Percentiles rank a stretch among this genome's conserved stretches.
phyloP scores from a whole-genome alignment of 768 basidiomycete genomes.

The Fibroporia radiculosa region DNA sequence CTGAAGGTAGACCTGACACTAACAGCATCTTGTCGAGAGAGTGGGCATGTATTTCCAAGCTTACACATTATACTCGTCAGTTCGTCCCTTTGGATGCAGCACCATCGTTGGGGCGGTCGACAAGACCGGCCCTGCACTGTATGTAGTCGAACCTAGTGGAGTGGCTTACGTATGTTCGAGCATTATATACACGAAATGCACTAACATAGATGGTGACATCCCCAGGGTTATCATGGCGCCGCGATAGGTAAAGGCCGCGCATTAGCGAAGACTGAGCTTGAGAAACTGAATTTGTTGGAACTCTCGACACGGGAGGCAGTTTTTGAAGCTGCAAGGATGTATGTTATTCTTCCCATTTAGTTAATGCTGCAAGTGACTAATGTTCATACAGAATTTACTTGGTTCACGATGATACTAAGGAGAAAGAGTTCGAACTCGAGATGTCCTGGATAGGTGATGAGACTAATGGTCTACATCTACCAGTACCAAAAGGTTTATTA shows the following conservation, averaged over 20 bases:
- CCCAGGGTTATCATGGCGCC: constrained; percentile 87
- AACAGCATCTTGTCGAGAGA: constrained; percentile 51
- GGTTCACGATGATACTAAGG: constrained; percentile 96
- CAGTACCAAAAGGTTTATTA: constrained; percentile 79
- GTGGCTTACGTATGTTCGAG: constrained; percentile 65
- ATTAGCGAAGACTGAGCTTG: constrained; percentile 95
- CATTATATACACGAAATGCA: background rate
- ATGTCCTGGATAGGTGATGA: constrained; percentile 94
- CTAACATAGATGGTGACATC: background rate
- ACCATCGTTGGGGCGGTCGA: constrained; percentile 88
- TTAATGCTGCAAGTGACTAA: constrained; percentile 3
- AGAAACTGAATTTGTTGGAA: constrained; percentile 86
- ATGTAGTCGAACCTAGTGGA: constrained; percentile 92
- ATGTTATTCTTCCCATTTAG: constrained; percentile 23
- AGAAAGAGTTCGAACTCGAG: constrained; percentile 97
- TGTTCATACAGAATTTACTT: constrained; percentile 71
- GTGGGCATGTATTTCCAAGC: constrained; percentile 86
- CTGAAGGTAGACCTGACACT: background rate
- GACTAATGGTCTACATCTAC: constrained; percentile 68
- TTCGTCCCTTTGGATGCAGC: constrained; percentile 94
- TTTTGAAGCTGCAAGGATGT: constrained; percentile 93
- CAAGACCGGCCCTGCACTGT: constrained; percentile 79
- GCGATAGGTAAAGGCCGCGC: constrained; percentile 99
- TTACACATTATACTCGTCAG: constrained; percentile 97
- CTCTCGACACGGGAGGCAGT: constrained; percentile 81